A percentile compares a stretch with the other conserved stretches of the same genome.
Evolutionary conservation across 441 rosid species (phyloP).

Genomic region (Euphorbia celastroides): DNA sequence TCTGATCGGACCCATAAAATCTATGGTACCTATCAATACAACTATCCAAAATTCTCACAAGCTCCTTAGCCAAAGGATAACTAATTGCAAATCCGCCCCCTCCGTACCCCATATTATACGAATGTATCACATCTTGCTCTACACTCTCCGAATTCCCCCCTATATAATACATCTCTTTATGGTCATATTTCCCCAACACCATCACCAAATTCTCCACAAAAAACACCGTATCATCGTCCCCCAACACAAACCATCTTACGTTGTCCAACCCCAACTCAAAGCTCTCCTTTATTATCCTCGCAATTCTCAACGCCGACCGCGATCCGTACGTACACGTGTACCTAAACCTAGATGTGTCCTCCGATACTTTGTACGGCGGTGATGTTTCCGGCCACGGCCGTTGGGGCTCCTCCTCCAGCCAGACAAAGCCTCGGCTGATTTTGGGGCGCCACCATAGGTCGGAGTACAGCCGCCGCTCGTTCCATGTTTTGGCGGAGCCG

Average conservation of each 20-base stretch:
- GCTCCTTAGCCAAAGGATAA: constrained; percentile 57
- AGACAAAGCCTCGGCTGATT: constrained; percentile 57
- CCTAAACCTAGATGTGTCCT: constrained; percentile 52
- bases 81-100: constrained; percentile 88
- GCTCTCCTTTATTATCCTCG: constrained; percentile 71
- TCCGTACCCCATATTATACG: constrained; percentile 76
- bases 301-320: constrained; percentile 68
- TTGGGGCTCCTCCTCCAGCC: constrained; percentile 64
- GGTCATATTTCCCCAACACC: constrained; percentile 61
- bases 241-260: constrained; percentile 87
- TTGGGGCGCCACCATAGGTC: constrained; percentile 79
- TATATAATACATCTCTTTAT: constrained; percentile 73
- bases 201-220: constrained; percentile 56
- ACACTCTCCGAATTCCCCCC: constrained; percentile 81
- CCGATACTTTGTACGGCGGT: constrained; percentile 55
- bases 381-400: constrained; percentile 36
- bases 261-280: constrained; percentile 51
- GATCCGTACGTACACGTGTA: constrained; percentile 66
- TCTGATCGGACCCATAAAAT: constrained; percentile 78
- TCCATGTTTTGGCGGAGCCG: constrained; percentile 79
- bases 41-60: constrained; percentile 54
- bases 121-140: constrained; percentile 56
- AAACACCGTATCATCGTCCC: constrained; percentile 87
- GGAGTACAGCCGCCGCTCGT: constrained; percentile 47
- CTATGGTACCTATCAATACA: constrained; percentile 61